Evolutionary conservation across 768 basidiomycete genomes (phyloP).

Genomic region (Lentinula edodes): DNA sequence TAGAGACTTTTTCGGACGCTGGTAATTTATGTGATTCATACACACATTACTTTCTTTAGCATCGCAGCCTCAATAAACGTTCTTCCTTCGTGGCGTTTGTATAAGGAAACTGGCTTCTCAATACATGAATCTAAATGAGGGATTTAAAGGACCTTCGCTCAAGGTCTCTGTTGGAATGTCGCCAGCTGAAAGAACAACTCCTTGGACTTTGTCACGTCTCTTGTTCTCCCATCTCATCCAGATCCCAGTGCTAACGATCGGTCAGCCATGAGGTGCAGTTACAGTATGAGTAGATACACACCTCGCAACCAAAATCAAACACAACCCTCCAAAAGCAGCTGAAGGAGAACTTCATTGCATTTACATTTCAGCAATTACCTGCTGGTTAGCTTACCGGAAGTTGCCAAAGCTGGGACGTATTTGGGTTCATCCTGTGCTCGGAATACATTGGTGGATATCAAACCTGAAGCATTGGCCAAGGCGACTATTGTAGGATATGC

Average conservation of each 20-base stretch:
- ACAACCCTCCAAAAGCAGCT: slow-evolving; percentile 44
- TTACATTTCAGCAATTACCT: neutral
- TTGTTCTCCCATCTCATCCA: slow-evolving; percentile 48
- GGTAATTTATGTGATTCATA: neutral
- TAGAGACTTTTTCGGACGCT: neutral
- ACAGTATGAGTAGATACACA: slow-evolving; percentile 13
- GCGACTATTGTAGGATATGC: slow-evolving; percentile 26
- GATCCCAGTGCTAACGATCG: slow-evolving; percentile 25
- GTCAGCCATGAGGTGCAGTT: slow-evolving; percentile 2
- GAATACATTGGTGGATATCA: slow-evolving; percentile 50
- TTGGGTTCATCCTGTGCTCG: slow-evolving; percentile 43
- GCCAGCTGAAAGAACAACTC: slow-evolving; percentile 31
- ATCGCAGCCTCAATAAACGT: neutral
- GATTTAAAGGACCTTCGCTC: slow-evolving; percentile 33
- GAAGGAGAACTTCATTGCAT: neutral
- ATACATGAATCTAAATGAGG: slow-evolving; percentile 45
- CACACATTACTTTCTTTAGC: neutral
- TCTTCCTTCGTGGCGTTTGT: no score
- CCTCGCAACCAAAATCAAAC: slow-evolving; percentile 35
- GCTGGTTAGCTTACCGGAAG: slow-evolving; percentile 27
- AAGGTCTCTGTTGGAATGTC: slow-evolving; percentile 42
- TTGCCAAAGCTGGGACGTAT: slow-evolving; percentile 43
- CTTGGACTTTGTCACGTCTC: slow-evolving; percentile 35
- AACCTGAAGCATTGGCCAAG: slow-evolving; percentile 41
- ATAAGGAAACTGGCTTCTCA: slow-evolving; percentile 10